These are phyloP conservation scores for Moricandia arvensis DNA, from an alignment of 345 rosid species.

Conservation along the genomic window DNA sequence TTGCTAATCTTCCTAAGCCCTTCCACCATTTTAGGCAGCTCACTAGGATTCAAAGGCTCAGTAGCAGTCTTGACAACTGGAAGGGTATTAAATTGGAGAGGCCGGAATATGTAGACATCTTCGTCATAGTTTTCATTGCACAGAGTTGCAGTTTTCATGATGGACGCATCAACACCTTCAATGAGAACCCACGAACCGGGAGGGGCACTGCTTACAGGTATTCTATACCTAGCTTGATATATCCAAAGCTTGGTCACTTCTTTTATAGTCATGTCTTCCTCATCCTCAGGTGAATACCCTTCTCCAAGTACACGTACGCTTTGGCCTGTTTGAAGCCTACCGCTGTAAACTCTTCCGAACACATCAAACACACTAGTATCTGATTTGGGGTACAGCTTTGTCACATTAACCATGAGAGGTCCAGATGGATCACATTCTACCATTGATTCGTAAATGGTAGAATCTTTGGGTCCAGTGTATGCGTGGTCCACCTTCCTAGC, in stretches of 20 bases:
- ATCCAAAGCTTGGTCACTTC: conserved; percentile 96
- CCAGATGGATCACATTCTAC: conserved; percentile 83
- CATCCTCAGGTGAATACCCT: conserved; percentile 96
- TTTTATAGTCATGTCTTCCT: conserved; percentile 93
- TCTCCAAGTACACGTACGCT: conserved; percentile 87
- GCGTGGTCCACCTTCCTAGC: conserved; percentile 75
- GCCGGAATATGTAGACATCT: conserved; percentile 81
- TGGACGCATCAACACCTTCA: conserved; percentile 97
- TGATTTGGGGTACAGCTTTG: conserved; percentile 92
- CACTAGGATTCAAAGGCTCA: conserved; percentile 97
- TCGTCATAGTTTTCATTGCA: conserved; percentile 69
- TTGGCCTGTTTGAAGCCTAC: conserved; percentile 91
- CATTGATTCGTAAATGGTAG: conserved; percentile 74
- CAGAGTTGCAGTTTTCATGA: conserved; percentile 94
- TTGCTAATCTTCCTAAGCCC: conserved; percentile 97
- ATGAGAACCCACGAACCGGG: conserved; percentile 98
- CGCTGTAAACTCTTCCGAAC: conserved; percentile 92
- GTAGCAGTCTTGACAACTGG: conserved; percentile 98
- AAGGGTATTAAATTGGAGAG: conserved; percentile 92
- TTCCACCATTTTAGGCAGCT: conserved; percentile 99
- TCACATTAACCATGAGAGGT: conserved; percentile 93
- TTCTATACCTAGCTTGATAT: conserved; percentile 89
- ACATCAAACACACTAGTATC: conserved; percentile 98
- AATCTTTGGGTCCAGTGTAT: conserved; percentile 79
- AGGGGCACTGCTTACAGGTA: conserved; percentile 92